Evolutionary conservation across 1,284 basidiomycete species (phyloP), one percentile per base, ranked within the genome.

Genomic region (Ceratobasidium sp.): DNA sequence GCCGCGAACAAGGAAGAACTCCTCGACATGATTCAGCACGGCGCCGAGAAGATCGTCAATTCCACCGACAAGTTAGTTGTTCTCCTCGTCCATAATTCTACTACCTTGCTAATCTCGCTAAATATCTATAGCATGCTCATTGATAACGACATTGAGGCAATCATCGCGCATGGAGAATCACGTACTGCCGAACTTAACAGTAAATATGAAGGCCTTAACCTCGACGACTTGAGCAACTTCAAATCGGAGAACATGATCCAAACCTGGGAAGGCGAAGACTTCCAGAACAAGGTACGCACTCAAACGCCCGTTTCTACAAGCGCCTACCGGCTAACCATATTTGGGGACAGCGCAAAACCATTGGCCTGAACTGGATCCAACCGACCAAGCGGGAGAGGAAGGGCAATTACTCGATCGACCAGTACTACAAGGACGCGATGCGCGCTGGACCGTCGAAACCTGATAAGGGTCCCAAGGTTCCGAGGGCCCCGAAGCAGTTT

Each of bases 191-290:
- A 95, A 81, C 85, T 99, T 73, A 97, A 92, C 79, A 91, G 86
- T 82, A 98, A 98, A 82, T 99, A 98, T 79, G 94, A 96, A 77
- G 91, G 89, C 1, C 87, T 99, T 70, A 96, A 95, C 79, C 87
- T 98, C 61, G 97, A 99, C 79, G 97, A 98, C 78, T 84, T 99
- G 62, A 96, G 94, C 82, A 98, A 95, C 84, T 98, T 99, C 88
- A 97, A 97, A 82, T 91, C 92, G 5, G 95, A 98, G 79, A 92
- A 91, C 49, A 80, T 82, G 77, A 90, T 96, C 63, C 91, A 95
- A 78, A 91, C 95, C 76, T 98, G 96, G 96, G 97, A 99, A 79
- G 96, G 98, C 64, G 95, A 98, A 80, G 95, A 98, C 79, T 98
- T 96, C 83, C 86, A 91, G 38, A 81, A 87, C 43, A 91, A 90